Base-by-base conservation (phyloP, 192 early-diverging fungal genomes). In the Lunasporangiospora selenospora region DNA sequence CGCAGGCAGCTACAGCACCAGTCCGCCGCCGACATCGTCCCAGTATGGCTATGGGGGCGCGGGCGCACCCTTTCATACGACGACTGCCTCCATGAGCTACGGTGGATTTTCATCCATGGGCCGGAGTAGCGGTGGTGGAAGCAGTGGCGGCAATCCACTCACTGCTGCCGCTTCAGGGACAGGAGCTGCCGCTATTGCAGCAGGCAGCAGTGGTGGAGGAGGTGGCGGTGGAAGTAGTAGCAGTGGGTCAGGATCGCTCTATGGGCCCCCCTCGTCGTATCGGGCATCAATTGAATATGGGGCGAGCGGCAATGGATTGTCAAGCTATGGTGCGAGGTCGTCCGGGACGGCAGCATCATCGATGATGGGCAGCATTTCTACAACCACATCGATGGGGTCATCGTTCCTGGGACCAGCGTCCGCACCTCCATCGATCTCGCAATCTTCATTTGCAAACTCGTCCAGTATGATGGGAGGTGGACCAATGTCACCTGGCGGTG, bases 31-130 rank as follows among this genome's bases (percentile, higher is more conserved):
- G 7, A 21, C 45, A 13, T 27, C 23, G 5, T 21, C 23, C 23
- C 16, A 26, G 45, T 26, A 26, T 47, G 24, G 29, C 18, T 26
- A 26, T 47, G 45, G 45, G 16, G 45, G 45, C 45, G 45, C 45
- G 29, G 45, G 45, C 45, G 45, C 45, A 27, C 24, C 45, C 16
- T 47, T 47, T 26, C 29, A 47, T 21, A n/a, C n/a, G n/a, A n/a
- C n/a, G n/a, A n/a, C n/a, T n/a, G n/a, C n/a, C n/a, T n/a, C n/a
- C n/a, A n/a, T n/a, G n/a, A n/a, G n/a, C n/a, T n/a, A n/a, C n/a
- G n/a, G n/a, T n/a, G 45, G 45, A 4, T 47, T 47, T 26, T 26
- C 45, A 26, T 13, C 45, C 18, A 26, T 47, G 45, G 45, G 45
- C 18, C 24, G 45, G 29, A 21, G 19, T 3, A 44, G 43, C 21